Evolutionary conservation across 495 filamentous ascomycete species (phyloP), one percentile per base, ranked within the genome.

Genomic region (Aspergillus carlsbadensis): DNA sequence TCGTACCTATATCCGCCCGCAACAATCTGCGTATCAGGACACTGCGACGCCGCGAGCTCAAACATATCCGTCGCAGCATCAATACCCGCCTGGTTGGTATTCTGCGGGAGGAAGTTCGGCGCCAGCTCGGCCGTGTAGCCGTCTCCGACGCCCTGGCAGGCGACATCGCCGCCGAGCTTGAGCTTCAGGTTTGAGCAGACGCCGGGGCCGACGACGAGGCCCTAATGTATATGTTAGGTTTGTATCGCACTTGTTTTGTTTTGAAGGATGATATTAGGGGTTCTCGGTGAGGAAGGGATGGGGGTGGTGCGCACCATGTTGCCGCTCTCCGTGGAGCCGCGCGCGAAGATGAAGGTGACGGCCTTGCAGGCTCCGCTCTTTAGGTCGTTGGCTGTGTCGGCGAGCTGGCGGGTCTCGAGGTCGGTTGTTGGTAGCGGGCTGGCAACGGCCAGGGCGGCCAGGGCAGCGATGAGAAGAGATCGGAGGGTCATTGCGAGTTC

Each of bases 231-330:
- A 34, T 36, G 10, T 37, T n/a, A 42, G 49, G 39, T 39, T 37
- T 37, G 35, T n/a, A n/a, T n/a, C n/a, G n/a, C n/a, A n/a, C n/a
- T n/a, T n/a, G n/a, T n/a, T n/a, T n/a, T n/a, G n/a, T n/a, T n/a
- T n/a, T n/a, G n/a, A n/a, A n/a, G n/a, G n/a, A n/a, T n/a, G n/a
- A n/a, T n/a, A n/a, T n/a, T n/a, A n/a, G n/a, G n/a, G n/a, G n/a
- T n/a, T n/a, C n/a, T n/a, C n/a, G n/a, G n/a, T n/a, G n/a, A n/a
- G n/a, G n/a, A n/a, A n/a, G n/a, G n/a, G n/a, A n/a, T n/a, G n/a
- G n/a, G n/a, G n/a, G n/a, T n/a, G n/a, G n/a, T n/a, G n/a, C n/a
- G 20, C 17, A 81, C 80, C 68, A 83, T 73, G 66, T 84, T 83
- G 42, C 80, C 81, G n/a, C 65, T 54, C 43, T 81, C 77, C 26